Conservation (phyloP, 2,329 filamentous ascomycete genomes). For the Paramyrothecium sp. region DNA sequence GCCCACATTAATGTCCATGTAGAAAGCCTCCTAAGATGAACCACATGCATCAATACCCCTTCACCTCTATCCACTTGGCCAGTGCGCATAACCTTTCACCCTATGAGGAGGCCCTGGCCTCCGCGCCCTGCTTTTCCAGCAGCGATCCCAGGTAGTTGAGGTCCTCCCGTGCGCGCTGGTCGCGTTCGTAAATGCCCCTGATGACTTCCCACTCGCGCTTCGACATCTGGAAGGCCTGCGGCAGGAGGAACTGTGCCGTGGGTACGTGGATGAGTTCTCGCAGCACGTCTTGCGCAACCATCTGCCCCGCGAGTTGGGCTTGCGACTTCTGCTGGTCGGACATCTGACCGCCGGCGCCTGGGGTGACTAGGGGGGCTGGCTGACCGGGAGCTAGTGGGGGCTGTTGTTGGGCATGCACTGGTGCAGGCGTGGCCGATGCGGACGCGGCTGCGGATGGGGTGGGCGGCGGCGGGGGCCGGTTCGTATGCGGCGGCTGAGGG, state of each 20-base stretch:
- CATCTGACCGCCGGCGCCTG: conserved; percentile 16
- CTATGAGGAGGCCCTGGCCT: conserved; percentile 14
- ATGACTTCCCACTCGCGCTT: conserved; percentile 75
- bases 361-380: neutral
- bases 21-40: too few species aligned
- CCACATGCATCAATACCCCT: too few species aligned
- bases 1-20: too few species aligned
- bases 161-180: conserved; percentile 64
- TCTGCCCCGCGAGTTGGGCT: conserved; percentile 51
- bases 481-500: conserved; percentile 28
- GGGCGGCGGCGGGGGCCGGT: conserved; percentile 11
- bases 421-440: conserved; percentile 6
- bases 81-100: neutral
- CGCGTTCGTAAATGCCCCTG: conserved; percentile 62
- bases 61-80: too few species aligned
- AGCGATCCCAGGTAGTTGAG: conserved; percentile 54
- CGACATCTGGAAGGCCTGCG: conserved; percentile 66
- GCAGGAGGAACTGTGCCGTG: conserved; percentile 67
- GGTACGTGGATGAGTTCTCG: conserved; percentile 61
- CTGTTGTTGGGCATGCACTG: conserved; percentile 7
- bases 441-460: neutral
- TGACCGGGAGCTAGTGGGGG: conserved; percentile 8
- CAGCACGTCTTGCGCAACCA: conserved; percentile 61
- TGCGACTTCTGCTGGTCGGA: conserved; percentile 34
- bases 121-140: conserved; percentile 46